Evolutionary conservation across 768 basidiomycete genomes (phyloP), one percentile per base, ranked within the genome.

Genomic region (Cystoderma amianthinum): DNA sequence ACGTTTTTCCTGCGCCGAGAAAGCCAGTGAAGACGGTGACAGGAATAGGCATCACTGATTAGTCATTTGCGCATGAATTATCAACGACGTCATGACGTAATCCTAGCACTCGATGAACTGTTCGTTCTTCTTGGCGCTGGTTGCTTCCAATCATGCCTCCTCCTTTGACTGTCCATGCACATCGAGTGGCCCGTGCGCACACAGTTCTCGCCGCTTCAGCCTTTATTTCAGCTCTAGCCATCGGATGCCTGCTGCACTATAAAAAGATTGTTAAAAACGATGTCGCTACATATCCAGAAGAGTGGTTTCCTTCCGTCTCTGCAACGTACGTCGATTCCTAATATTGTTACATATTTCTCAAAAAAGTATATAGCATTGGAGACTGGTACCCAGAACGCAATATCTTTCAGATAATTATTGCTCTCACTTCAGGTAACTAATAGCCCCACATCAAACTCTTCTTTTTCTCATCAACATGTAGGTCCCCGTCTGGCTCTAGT

Each of bases 11-110:
- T 13, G 84, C 84, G 2, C 85, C 87, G 3, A 92, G 76, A 57
- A 91, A 95, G 12, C 93, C 93, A n/a, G 93, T 97, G 62, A 95
- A 91, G 44, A 94, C 87, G 1, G 94, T 94, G 48, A 96, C 83
- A 10, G 91, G 90, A 50, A 92, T 93, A 22, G 67, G 46, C 17
- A 53, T 43, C 11, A 17, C n/a, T 28, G 7, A 28, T 28, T 28
- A 28, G 25, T 28, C 25, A 28, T 7, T 7, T 7, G 7, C 25
- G n/a, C 7, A 28, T 7, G 25, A 28, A 28, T n/a, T n/a, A 7
- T 28, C 7, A n/a, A n/a, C 7, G 25, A 28, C 25, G 25, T n/a
- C 25, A 28, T 28, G n/a, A 28, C 25, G 25, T 28, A 28, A 28
- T 7, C 25, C 7, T n/a, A n/a, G 25, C 25, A 7, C 25, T 7